These are phyloP conservation scores for Beauveria varroae DNA, from an alignment of 2,329 filamentous ascomycete genomes.

Conservation along the genomic window DNA sequence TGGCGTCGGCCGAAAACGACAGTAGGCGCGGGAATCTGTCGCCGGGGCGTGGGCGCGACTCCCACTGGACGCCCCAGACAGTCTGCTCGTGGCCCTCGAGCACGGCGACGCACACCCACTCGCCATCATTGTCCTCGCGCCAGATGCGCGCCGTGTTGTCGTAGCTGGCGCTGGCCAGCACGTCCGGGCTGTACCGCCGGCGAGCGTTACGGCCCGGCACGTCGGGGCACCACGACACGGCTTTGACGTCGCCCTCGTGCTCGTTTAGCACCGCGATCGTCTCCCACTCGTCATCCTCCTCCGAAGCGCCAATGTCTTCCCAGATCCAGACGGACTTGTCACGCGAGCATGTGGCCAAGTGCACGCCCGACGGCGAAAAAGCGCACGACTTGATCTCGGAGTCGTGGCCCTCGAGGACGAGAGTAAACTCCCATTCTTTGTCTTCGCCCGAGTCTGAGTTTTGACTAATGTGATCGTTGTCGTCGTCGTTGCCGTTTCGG, in stretches of 20 bases:
- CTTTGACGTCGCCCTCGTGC: slow-evolving; percentile 93
- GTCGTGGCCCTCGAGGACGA: slow-evolving; percentile 91
- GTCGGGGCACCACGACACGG: slow-evolving; percentile 82
- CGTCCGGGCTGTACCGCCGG: slow-evolving; percentile 52
- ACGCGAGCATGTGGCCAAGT: slow-evolving; percentile 81
- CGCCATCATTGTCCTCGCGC: slow-evolving; percentile 78
- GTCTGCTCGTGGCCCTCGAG: slow-evolving; percentile 76
- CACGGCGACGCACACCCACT: slow-evolving; percentile 85
- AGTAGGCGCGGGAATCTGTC: slow-evolving; percentile 55
- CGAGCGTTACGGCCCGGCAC: slow-evolving; percentile 40
- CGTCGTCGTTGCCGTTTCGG: slow-evolving; percentile 16
- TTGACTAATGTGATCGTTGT: slow-evolving; percentile 16
- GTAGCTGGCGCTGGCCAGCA: slow-evolving; percentile 86
- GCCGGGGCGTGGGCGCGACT: slow-evolving; percentile 32
- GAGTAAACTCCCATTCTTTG: slow-evolving; percentile 86
- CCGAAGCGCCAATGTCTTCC: slow-evolving; percentile 72
- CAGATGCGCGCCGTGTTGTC: slow-evolving; percentile 87
- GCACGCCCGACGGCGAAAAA: slow-evolving; percentile 66
- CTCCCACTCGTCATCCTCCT: slow-evolving; percentile 91
- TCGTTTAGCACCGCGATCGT: slow-evolving; percentile 92
- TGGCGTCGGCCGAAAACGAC: slow-evolving; percentile 79
- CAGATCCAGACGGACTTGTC: slow-evolving; percentile 98
- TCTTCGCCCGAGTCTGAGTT: slow-evolving; percentile 50
- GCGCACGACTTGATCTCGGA: slow-evolving; percentile 80
- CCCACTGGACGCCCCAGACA: slow-evolving; percentile 83